Conservation (phyloP, 2,329 filamentous ascomycete species). For the Fusarium cicatricum region DNA sequence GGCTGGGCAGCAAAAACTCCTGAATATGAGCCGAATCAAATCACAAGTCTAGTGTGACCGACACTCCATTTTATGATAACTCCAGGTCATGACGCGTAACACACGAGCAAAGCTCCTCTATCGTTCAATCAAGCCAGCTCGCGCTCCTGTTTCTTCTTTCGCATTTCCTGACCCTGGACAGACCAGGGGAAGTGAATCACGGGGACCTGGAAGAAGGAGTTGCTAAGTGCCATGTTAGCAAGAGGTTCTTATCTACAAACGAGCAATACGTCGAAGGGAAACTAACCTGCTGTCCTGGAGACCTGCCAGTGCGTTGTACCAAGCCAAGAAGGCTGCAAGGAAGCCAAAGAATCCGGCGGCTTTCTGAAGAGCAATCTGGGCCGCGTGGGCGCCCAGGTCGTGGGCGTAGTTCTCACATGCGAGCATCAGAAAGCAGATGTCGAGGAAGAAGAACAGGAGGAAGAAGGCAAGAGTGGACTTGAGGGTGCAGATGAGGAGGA, state of each 20-base stretch:
- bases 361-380: constrained; percentile 64
- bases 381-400: constrained; percentile 58
- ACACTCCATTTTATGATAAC: constrained; percentile 20
- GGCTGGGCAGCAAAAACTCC: constrained; percentile 16
- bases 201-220: constrained; percentile 89
- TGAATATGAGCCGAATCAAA: constrained; percentile 1
- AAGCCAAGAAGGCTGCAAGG: constrained; percentile 80
- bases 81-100: constrained; percentile 33
- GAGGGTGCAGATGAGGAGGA: constrained; percentile 77
- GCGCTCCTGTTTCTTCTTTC: constrained; percentile 54
- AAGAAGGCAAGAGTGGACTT: constrained; percentile 82
- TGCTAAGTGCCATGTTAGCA: constrained; percentile 63
- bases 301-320: constrained; percentile 88
- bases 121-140: constrained; percentile 32
- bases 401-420: constrained; percentile 67
- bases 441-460: constrained; percentile 78
- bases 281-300: constrained; percentile 75
- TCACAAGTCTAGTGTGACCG: not conserved
- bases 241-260: not conserved
- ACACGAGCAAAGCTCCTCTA: constrained; percentile 15
- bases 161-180: constrained; percentile 72
- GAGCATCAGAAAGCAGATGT: constrained; percentile 78
- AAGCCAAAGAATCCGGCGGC: constrained; percentile 84
- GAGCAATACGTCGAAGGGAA: constrained; percentile 1
- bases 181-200: constrained; percentile 97